Percentiles rank a stretch among this genome's conserved stretches.
phyloP scores from a whole-genome alignment of 495 filamentous ascomycete genomes.

The Daldinia bambusicola region DNA sequence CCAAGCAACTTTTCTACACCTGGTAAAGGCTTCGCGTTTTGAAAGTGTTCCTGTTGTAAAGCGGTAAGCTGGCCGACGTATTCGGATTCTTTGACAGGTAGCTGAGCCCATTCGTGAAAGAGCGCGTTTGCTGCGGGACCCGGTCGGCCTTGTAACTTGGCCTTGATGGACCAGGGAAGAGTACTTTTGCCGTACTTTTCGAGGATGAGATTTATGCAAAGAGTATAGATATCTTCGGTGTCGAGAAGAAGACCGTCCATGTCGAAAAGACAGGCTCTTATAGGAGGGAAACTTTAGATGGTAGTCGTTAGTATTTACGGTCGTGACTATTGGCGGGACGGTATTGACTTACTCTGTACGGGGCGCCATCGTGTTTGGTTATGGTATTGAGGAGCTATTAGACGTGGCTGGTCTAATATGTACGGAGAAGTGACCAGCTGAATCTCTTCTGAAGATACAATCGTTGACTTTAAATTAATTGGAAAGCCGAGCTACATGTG shows the following conservation, averaged over 20 bases:
- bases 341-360: conserved; percentile 53
- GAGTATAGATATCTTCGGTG: conserved; percentile 91
- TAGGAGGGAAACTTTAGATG: conserved; percentile 70
- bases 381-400: neutral
- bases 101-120: conserved; percentile 80
- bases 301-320: conserved; percentile 21
- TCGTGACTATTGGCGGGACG: neutral
- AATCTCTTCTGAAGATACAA: too few species aligned
- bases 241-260: conserved; percentile 97
- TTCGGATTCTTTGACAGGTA: conserved; percentile 76
- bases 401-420: neutral
- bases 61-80: conserved; percentile 66
- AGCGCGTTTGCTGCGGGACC: conserved; percentile 68
- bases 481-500: too few species aligned
- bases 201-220: conserved; percentile 83
- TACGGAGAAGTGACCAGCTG: neutral
- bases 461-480: too few species aligned
- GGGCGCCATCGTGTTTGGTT: conserved; percentile 50
- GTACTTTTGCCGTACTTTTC: conserved; percentile 72
- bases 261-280: conserved; percentile 96
- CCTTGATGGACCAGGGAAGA: conserved; percentile 94
- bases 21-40: conserved; percentile 75
- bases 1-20: conserved; percentile 77
- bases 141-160: conserved; percentile 92
- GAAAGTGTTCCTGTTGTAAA: conserved; percentile 78